Conservation (phyloP, 2,329 filamentous ascomycete genomes). For the Emmonsia crescens region DNA sequence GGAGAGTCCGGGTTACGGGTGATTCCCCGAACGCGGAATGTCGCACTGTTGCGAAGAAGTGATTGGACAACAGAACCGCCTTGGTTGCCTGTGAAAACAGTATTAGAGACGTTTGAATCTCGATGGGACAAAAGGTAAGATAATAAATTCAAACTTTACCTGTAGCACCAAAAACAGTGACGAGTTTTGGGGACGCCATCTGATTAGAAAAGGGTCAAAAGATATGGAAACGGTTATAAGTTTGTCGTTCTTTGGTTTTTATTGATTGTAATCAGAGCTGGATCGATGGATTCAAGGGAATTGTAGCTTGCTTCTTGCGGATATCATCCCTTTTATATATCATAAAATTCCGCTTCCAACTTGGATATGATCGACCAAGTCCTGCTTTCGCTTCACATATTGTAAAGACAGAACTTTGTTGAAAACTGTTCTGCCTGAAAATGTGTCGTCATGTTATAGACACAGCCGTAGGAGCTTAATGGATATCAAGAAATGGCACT, state of each 20-base stretch:
- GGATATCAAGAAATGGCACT: neutral
- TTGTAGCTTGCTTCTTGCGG: neutral
- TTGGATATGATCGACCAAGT: neutral
- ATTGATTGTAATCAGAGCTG: neutral
- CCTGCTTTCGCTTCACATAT: neutral
- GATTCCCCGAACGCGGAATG: slow-evolving; percentile 17
- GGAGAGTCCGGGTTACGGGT: slow-evolving; percentile 14
- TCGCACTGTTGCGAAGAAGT: slow-evolving; percentile 10
- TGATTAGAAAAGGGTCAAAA: neutral
- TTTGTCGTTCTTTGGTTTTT: neutral
- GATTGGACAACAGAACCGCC: slow-evolving; percentile 10
- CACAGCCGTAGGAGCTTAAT: neutral
- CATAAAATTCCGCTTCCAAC: no score
- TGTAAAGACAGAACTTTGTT: neutral
- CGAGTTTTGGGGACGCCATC: slow-evolving; percentile 2
- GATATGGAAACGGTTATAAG: neutral
- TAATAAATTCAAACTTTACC: neutral
- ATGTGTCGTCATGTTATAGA: neutral
- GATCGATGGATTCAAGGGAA: neutral
- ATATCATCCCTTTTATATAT: neutral
- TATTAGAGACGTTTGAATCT: neutral
- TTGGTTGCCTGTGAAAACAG: slow-evolving; percentile 10
- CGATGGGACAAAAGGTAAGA: neutral
- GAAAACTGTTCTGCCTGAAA: neutral
- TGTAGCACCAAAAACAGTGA: slow-evolving; percentile 2